These are phyloP conservation scores for Trichoderma koningiopsis DNA, from an alignment of 2,329 filamentous ascomycete genomes.

Conservation along the genomic window DNA sequence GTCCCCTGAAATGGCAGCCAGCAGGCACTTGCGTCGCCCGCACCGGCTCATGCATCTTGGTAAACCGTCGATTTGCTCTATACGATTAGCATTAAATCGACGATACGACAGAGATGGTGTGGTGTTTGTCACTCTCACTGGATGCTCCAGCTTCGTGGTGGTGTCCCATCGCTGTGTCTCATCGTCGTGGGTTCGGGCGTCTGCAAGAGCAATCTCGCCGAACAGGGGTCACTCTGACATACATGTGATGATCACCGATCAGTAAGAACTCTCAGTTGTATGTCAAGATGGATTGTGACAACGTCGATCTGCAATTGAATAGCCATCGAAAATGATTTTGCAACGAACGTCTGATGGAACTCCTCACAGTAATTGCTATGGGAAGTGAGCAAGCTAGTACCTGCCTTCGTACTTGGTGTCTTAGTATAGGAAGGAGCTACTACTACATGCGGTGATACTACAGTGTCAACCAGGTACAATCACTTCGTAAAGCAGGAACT, in stretches of 20 bases:
- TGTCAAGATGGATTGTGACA: background rate
- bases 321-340: background rate
- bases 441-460: background rate
- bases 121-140: conserved; percentile 1
- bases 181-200: background rate
- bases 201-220: background rate
- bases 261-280: background rate
- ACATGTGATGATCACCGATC: conserved; percentile 1
- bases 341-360: background rate
- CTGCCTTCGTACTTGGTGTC: background rate
- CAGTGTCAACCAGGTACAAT: background rate
- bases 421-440: background rate
- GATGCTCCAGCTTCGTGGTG: background rate
- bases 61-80: background rate
- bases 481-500: background rate
- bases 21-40: background rate
- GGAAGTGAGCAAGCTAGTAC: background rate
- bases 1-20: background rate
- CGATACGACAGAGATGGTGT: conserved; percentile 8
- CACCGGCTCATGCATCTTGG: background rate
- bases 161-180: background rate
- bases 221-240: background rate
- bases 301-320: background rate
- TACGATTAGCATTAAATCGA: conserved; percentile 1
- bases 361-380: background rate